Conservation (phyloP, 2,329 filamentous ascomycete genomes). For the Drechslerella coelobrocha region DNA sequence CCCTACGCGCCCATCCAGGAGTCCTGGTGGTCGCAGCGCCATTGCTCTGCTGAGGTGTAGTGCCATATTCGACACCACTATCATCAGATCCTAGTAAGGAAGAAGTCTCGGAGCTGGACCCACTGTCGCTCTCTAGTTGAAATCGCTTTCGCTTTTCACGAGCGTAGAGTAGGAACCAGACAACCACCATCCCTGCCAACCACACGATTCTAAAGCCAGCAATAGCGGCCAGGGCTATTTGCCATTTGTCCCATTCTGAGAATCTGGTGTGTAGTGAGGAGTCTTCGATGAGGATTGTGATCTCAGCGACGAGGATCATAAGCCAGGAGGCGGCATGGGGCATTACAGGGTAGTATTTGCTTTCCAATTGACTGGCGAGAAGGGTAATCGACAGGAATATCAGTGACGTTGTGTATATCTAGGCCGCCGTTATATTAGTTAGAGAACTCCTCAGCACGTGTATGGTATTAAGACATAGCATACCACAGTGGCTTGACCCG, state of each 20-base stretch:
- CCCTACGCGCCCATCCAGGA: slow-evolving; percentile 87
- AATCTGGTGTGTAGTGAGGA: slow-evolving; percentile 68
- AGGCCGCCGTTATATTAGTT: slow-evolving; percentile 54
- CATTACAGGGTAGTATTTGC: slow-evolving; percentile 77
- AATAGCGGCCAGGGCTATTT: slow-evolving; percentile 57
- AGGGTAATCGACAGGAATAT: slow-evolving; percentile 87
- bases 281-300: slow-evolving; percentile 73
- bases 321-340: slow-evolving; percentile 83
- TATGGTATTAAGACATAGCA: slow-evolving; percentile 33
- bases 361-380: slow-evolving; percentile 79
- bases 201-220: slow-evolving; percentile 50
- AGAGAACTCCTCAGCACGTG: slow-evolving; percentile 56
- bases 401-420: slow-evolving; percentile 60
- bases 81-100: slow-evolving; percentile 56
- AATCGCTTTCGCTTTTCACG: slow-evolving; percentile 51
- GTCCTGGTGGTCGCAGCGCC: slow-evolving; percentile 66
- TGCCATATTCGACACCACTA: slow-evolving; percentile 51
- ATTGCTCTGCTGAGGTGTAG: slow-evolving; percentile 56
- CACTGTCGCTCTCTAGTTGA: slow-evolving; percentile 57
- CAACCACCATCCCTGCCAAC: slow-evolving; percentile 41
- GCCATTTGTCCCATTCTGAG: slow-evolving; percentile 53
- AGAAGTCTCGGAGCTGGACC: slow-evolving; percentile 57
- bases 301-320: slow-evolving; percentile 74
- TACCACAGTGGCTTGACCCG: slow-evolving; percentile 65
- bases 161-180: slow-evolving; percentile 54